A percentile compares a stretch with the other conserved stretches of the same genome.
These are phyloP conservation scores for Tuber aestivum DNA, from an alignment of 495 filamentous ascomycete species.

Conservation along the genomic window DNA sequence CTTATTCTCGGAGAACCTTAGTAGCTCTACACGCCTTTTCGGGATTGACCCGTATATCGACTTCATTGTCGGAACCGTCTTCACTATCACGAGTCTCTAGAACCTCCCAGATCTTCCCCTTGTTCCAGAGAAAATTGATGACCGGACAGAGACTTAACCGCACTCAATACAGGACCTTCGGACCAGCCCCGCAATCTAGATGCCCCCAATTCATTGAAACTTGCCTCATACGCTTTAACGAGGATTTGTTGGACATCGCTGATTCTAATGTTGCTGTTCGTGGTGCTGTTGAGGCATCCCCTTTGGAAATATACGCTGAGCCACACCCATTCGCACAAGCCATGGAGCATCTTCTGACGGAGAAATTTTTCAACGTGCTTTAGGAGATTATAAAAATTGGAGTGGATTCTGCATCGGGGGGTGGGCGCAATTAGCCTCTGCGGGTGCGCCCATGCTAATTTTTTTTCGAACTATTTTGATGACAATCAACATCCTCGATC, in stretches of 20 bases:
- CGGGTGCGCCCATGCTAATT: slow-evolving; percentile 57
- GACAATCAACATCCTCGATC: slow-evolving; percentile 71
- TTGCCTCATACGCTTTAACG: slow-evolving; percentile 80
- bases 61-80: slow-evolving; percentile 61
- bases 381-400: slow-evolving; percentile 72
- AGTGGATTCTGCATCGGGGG: slow-evolving; percentile 55
- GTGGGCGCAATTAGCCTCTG: too few species aligned
- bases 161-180: slow-evolving; percentile 37
- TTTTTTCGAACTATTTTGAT: slow-evolving; percentile 66
- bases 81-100: slow-evolving; percentile 35
- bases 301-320: slow-evolving; percentile 66
- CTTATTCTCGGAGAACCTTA: slow-evolving; percentile 79
- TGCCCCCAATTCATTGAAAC: slow-evolving; percentile 71
- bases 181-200: slow-evolving; percentile 55
- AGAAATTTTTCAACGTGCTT: slow-evolving; percentile 71
- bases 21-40: slow-evolving; percentile 67
- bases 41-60: slow-evolving; percentile 91
- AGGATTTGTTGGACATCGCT: slow-evolving; percentile 79
- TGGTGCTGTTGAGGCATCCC: slow-evolving; percentile 60
- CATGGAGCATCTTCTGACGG: slow-evolving; percentile 97
- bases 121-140: slow-evolving; percentile 30
- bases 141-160: slow-evolving; percentile 36
- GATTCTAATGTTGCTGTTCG: slow-evolving; percentile 67
- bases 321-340: slow-evolving; percentile 87
- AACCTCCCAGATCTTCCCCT: slow-evolving; percentile 37